These are phyloP conservation scores for Porphyrellus cyaneotinctus DNA, from an alignment of 768 basidiomycete genomes.

Conservation along the genomic window DNA sequence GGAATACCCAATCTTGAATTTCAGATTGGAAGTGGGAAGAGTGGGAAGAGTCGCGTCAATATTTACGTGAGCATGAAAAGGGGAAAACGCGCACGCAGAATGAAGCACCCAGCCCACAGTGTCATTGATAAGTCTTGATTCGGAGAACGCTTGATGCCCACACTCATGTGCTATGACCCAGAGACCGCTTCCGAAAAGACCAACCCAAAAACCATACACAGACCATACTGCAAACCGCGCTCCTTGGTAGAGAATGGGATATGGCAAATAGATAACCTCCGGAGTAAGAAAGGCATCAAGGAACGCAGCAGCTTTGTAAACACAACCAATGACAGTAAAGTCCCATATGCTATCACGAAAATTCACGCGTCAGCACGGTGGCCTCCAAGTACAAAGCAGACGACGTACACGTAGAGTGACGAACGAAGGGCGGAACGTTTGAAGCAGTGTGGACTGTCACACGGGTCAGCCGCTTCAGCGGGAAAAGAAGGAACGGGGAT, in stretches of 20 bases:
- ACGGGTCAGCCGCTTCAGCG: neutral
- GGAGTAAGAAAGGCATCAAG: conserved; percentile 62
- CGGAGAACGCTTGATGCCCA: conserved; percentile 95
- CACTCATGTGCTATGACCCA: conserved; percentile 96
- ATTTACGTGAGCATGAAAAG: no score
- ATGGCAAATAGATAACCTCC: conserved; percentile 48
- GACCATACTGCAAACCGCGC: conserved; percentile 71
- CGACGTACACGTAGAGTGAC: conserved; percentile 67
- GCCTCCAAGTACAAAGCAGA: neutral
- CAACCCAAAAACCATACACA: conserved; percentile 74
- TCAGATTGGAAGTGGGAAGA: conserved; percentile 11
- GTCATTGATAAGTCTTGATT: conserved; percentile 89
- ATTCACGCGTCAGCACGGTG: conserved; percentile 11
- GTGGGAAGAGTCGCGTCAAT: no score
- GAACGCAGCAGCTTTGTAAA: conserved; percentile 65
- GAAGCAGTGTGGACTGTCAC: conserved; percentile 73
- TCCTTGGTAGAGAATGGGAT: conserved; percentile 58
- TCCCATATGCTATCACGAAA: conserved; percentile 61
- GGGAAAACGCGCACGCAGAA: conserved; percentile 58
- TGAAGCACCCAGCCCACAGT: conserved; percentile 89
- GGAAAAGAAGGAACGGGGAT: conserved; percentile 1
- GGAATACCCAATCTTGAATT: conserved; percentile 79
- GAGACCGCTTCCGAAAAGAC: conserved; percentile 88
- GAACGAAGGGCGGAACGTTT: conserved; percentile 84
- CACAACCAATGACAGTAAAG: conserved; percentile 56